Evolutionary conservation across 2,329 filamentous ascomycete genomes (phyloP).

Genomic region (Paecilomyces sp.): DNA sequence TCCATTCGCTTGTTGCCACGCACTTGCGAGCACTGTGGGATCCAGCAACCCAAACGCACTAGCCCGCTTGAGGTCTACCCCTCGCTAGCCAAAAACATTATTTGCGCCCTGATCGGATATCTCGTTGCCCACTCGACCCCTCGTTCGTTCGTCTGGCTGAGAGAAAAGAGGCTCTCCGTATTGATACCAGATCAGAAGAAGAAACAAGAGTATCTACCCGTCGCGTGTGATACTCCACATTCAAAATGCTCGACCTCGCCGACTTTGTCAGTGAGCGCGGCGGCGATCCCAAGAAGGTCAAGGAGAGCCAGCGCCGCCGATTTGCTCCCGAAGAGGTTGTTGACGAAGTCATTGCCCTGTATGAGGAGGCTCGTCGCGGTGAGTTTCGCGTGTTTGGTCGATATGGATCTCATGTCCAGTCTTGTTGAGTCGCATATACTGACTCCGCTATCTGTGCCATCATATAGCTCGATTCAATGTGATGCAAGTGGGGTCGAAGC

Average conservation of each 20-base stretch:
- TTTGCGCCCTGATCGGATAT: not conserved
- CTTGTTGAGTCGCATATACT: not conserved
- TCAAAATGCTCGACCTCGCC: conserved; percentile 64
- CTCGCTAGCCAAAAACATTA: not conserved
- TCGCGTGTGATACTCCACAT: not conserved
- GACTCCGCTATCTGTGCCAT: not conserved
- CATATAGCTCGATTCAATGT: conserved; percentile 62
- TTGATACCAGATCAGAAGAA: not conserved
- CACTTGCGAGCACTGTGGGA: not conserved
- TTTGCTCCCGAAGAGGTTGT: conserved; percentile 75
- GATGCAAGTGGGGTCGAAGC: conserved; percentile 72
- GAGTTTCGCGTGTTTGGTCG: conserved; percentile 17
- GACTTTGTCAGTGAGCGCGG: conserved; percentile 82
- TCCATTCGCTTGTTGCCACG: not conserved
- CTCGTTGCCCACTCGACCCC: not conserved
- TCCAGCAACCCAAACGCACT: not conserved
- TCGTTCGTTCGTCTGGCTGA: not conserved
- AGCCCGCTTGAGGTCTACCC: not conserved
- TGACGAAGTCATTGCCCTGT: conserved; percentile 82
- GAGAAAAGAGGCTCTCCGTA: not conserved
- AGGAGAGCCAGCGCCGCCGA: conserved; percentile 80
- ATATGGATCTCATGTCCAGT: not conserved
- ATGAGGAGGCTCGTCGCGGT: conserved; percentile 77
- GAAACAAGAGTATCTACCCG: not conserved
- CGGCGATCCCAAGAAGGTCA: conserved; percentile 84